Base-by-base conservation (phyloP, 2,329 filamentous ascomycete genomes). In the Colletotrichum paranaense region DNA sequence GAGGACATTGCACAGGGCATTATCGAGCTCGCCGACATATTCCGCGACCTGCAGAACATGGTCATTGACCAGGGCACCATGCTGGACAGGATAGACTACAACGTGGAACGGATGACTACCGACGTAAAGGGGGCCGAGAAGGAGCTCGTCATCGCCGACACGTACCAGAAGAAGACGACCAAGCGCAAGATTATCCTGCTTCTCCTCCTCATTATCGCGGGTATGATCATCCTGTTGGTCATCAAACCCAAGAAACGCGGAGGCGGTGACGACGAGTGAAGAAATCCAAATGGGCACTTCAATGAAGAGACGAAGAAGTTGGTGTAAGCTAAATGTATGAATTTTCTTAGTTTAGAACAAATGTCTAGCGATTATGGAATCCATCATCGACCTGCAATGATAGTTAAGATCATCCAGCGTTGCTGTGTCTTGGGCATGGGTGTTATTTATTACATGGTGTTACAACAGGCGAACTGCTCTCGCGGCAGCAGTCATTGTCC, bases 1-100 rank as follows among this genome's bases (percentile, higher is more conserved):
- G 97, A 97, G 80, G 95, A 98, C 78, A 99, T 99, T 75, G 97
- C 97, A 2, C 95, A 98, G 81, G 96, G 97, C 71, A 98, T 99
- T 82, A 98, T 99, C 79, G 96, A 98, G 81, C 87, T 99, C 8
- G 94, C 96, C 4, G 97, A 98, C 81, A 94, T 99, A 63, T 99
- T 99, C 86, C 94, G 97, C 75, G 97, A 99, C 79, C 86, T 99
- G 35, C 97, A 99, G 83, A 92, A 89, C 60, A 98, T 99, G 95
- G 95, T 97, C 77, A 95, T 97, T 76, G 94, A 97, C 80, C 94
- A 97, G 82, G 95, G 95, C 66, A 97, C 94, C 16, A 94, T 97
- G 89, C 88, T 98, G 26, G 95, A 97, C 82, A 92, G 97, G 79
- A 97, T 97, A 78, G 97, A 99, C 83, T 99, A 98, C 85, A 99